These are phyloP conservation scores for Podospora comata DNA, from an alignment of 495 filamentous ascomycete genomes.

Conservation along the genomic window DNA sequence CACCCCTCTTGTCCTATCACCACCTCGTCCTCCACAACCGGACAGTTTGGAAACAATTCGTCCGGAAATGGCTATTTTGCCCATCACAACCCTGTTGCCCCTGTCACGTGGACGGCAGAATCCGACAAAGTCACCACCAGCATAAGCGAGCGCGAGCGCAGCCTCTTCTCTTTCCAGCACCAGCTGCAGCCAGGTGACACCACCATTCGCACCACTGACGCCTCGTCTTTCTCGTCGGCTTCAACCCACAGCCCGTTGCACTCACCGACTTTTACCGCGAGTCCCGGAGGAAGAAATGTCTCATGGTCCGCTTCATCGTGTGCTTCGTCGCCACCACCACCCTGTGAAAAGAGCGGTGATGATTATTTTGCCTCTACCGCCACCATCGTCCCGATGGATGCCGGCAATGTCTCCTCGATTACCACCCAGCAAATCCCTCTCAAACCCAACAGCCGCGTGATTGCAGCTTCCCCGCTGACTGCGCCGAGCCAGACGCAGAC, in stretches of 20 bases:
- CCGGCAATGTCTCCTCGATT: neutral
- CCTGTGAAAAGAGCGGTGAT: neutral
- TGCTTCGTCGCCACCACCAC: neutral
- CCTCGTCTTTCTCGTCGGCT: neutral
- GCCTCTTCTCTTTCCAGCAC: constrained; percentile 4
- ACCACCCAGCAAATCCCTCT: neutral
- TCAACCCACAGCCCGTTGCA: neutral
- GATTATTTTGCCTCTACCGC: neutral
- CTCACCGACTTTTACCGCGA: neutral
- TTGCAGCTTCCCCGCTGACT: neutral
- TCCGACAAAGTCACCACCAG: neutral
- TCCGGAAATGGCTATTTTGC: neutral
- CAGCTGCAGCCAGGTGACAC: neutral
- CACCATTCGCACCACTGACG: neutral
- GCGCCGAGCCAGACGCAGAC: neutral
- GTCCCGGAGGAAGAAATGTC: neutral
- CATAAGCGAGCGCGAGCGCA: constrained; percentile 6
- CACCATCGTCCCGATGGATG: neutral
- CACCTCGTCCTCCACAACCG: neutral
- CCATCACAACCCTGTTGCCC: neutral
- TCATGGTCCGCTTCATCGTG: neutral
- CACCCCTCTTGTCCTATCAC: neutral
- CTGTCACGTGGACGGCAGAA: neutral
- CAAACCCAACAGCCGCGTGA: neutral
- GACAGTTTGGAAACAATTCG: neutral